Evolutionary conservation across 352 stramenopile species (phyloP).

Genomic region (Phytopythium montanum): DNA sequence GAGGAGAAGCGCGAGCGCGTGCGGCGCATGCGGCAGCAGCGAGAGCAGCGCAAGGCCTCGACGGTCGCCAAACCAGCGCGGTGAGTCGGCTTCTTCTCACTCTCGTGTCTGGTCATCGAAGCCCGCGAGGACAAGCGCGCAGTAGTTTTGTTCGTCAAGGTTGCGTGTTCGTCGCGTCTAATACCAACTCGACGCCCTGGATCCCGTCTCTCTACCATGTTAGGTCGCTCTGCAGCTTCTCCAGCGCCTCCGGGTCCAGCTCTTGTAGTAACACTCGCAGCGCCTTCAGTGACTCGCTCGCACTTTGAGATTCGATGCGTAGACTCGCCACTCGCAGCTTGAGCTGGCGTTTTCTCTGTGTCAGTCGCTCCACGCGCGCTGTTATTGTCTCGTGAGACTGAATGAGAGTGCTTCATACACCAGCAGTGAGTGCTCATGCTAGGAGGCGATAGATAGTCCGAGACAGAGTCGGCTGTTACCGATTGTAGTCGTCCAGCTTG

Average conservation of each 20-base stretch:
- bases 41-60: slow-evolving; percentile 19
- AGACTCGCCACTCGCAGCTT: slow-evolving; percentile 24
- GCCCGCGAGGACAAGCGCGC: not conserved
- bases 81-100: not conserved
- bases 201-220: not conserved
- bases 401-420: slow-evolving; percentile 14
- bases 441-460: not conserved
- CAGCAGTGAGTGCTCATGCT: not conserved
- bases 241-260: slow-evolving; percentile 25
- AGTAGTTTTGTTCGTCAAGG: slow-evolving; percentile 3
- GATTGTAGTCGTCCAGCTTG: slow-evolving; percentile 26
- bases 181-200: not conserved
- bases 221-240: slow-evolving; percentile 10
- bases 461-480: slow-evolving; percentile 13
- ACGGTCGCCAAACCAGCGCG: slow-evolving; percentile 13
- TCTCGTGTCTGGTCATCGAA: not conserved
- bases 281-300: slow-evolving; percentile 30
- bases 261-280: slow-evolving; percentile 41
- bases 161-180: slow-evolving; percentile 2
- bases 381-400: slow-evolving; percentile 6
- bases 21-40: slow-evolving; percentile 51
- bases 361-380: slow-evolving; percentile 10
- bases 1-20: slow-evolving; percentile 69
- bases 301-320: slow-evolving; percentile 25
- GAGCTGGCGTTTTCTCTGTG: slow-evolving; percentile 11